Conservation (phyloP, 2,329 filamentous ascomycete genomes). For the Fusarium duplospermum region DNA sequence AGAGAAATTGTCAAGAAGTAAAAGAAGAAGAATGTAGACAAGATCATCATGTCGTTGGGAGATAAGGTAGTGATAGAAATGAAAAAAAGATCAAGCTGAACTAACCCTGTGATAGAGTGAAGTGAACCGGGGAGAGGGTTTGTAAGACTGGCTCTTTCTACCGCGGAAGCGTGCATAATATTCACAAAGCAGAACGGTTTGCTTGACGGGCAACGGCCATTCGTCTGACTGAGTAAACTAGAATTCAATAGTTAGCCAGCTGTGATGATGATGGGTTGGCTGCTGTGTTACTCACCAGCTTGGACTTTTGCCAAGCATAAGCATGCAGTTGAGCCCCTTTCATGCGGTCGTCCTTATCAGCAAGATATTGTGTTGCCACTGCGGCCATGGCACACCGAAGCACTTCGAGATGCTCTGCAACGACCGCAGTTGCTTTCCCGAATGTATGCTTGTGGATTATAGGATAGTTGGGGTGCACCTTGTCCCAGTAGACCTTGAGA, state of each 20-base stretch:
- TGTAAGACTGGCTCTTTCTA: slow-evolving; percentile 58
- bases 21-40: slow-evolving; percentile 31
- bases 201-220: slow-evolving; percentile 64
- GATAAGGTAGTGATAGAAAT: not conserved
- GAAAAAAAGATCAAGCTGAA: slow-evolving; percentile 43
- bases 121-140: slow-evolving; percentile 62
- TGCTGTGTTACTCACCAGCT: slow-evolving; percentile 57
- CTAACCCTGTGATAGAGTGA: slow-evolving; percentile 66
- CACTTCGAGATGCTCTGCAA: slow-evolving; percentile 54
- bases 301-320: slow-evolving; percentile 62
- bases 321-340: slow-evolving; percentile 64
- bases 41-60: slow-evolving; percentile 8
- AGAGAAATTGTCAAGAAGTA: slow-evolving; percentile 46
- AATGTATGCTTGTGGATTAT: slow-evolving; percentile 62
- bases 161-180: slow-evolving; percentile 67
- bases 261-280: not conserved
- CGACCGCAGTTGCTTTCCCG: slow-evolving; percentile 48
- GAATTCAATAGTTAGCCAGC: slow-evolving; percentile 27
- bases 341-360: slow-evolving; percentile 60
- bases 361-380: slow-evolving; percentile 64
- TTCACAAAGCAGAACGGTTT: slow-evolving; percentile 66
- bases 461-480: slow-evolving; percentile 61
- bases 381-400: slow-evolving; percentile 68
- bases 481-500: slow-evolving; percentile 65
- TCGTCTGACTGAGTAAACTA: slow-evolving; percentile 55